These are phyloP conservation scores for Amylostereum chailletii DNA, from an alignment of 1,284 basidiomycete genomes.

Conservation along the genomic window DNA sequence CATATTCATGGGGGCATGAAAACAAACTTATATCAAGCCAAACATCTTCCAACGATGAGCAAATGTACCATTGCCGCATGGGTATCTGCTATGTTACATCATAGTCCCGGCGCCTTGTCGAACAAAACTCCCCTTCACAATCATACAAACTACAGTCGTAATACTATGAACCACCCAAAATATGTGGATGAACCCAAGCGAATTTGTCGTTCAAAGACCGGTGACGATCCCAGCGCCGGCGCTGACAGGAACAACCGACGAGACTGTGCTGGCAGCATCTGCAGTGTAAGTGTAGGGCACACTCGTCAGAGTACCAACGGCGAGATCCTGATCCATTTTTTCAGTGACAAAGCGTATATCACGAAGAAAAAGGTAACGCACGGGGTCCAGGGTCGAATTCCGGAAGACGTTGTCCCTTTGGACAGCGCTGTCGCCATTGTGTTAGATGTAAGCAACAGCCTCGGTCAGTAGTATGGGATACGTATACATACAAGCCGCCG, in stretches of 20 bases:
- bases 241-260: neutral
- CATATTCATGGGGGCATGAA: too few species aligned
- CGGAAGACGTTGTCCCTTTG: conserved; percentile 16
- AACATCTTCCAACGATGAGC: too few species aligned
- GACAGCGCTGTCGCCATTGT: conserved; percentile 9
- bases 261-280: neutral
- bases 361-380: neutral
- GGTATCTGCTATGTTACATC: too few species aligned
- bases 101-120: too few species aligned
- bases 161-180: too few species aligned
- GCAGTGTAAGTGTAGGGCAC: conserved; percentile 7
- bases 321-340: conserved; percentile 1
- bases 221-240: neutral
- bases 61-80: too few species aligned
- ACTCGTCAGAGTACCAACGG: conserved; percentile 13
- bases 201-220: neutral
- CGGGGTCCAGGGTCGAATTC: conserved; percentile 14
- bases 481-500: conserved; percentile 5
- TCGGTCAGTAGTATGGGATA: neutral
- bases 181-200: too few species aligned
- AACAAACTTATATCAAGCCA: too few species aligned
- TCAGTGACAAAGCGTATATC: neutral
- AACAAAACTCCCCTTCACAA: too few species aligned
- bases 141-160: too few species aligned
- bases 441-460: neutral